phyloP scores from a whole-genome alignment of 2,329 filamentous ascomycete genomes.

The Alternaria consortialis region DNA sequence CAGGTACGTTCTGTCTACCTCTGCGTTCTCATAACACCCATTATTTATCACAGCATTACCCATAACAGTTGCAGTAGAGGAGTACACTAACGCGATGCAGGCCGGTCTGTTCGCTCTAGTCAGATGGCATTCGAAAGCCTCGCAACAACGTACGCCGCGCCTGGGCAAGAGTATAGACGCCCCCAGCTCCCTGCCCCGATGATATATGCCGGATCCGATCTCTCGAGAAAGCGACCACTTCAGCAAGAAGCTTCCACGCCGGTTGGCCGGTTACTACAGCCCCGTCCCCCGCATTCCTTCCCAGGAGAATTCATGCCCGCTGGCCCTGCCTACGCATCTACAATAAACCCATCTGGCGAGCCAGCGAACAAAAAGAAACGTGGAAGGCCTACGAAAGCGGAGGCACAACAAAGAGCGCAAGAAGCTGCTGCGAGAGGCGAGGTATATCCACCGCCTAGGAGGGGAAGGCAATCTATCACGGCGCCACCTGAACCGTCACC shows the following conservation, averaged over 20 bases:
- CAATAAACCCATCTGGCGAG: constrained; percentile 43
- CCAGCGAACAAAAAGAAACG: constrained; percentile 57
- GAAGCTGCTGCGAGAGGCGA: constrained; percentile 53
- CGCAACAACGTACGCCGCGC: constrained; percentile 29
- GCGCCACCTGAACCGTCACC: constrained; percentile 35
- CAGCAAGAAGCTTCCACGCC: constrained; percentile 43
- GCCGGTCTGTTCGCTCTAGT: constrained; percentile 49
- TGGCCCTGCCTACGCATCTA: constrained; percentile 41
- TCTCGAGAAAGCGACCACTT: constrained; percentile 48
- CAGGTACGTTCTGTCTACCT: constrained; percentile 51
- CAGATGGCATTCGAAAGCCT: constrained; percentile 48
- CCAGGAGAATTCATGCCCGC: constrained; percentile 40
- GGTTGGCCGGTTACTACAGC: constrained; percentile 56
- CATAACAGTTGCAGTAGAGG: neutral
- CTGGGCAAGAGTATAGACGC: constrained; percentile 39
- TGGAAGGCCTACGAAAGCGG: constrained; percentile 59
- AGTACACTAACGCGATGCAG: constrained; percentile 31
- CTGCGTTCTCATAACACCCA: neutral
- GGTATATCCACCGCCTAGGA: constrained; percentile 50
- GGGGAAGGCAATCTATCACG: constrained; percentile 43
- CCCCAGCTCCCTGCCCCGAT: constrained; percentile 42
- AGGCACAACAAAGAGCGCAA: constrained; percentile 56
- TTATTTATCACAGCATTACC: neutral
- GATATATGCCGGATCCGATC: constrained; percentile 44
- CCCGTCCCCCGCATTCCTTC: constrained; percentile 53